Evolutionary conservation across 371 early-diverging fungal genomes (phyloP), one percentile per base, ranked within the genome.

Genomic region (Blakeslea trispora): DNA sequence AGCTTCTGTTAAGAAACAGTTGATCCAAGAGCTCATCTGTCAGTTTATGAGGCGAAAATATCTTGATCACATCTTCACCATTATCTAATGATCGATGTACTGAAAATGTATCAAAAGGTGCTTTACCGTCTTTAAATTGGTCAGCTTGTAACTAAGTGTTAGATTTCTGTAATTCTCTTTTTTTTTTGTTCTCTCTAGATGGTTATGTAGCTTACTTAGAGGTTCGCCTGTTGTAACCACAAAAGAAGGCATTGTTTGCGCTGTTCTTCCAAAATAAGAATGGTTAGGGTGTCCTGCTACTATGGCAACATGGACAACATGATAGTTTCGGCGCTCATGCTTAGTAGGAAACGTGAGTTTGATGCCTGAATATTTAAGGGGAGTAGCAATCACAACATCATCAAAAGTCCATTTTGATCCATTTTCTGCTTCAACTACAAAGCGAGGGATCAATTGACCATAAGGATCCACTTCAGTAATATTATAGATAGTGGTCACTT

Each of bases 241-340:
- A 31, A 75, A 67, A 1, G 70, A 46, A 1, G 91, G 91, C 21
- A 82, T 45, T 9, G 55, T 61, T 0, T 74, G 61, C 2, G 56
- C 14, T 2, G 59, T 64, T 44, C 69, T 55, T 19, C 69, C 63
- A 61, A 89, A 89, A 61, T 81, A 84, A 8, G 59, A 43, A 1
- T 83, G 81, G 51, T 85, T 77, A 23, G 83, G 67, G 21, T 63
- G 50, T 5, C 86, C 89, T 0, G 81, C 74, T 37, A 91, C 72
- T 43, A 87, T 61, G 0, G 91, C 86, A 11, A 87, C 88, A 61
- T 89, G 83, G 11, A 85, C 75, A 14, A 66, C 69, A 14, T 81
- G 75, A 62, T 83, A 87, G 17, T 69, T 59, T 15, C 69, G 49
- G 9, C 50, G 54, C n/a, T 71, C 43, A 4, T 53, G 31, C 18